Conservation (phyloP, 1,284 basidiomycete genomes). For the Trichosporon coremiiforme region DNA sequence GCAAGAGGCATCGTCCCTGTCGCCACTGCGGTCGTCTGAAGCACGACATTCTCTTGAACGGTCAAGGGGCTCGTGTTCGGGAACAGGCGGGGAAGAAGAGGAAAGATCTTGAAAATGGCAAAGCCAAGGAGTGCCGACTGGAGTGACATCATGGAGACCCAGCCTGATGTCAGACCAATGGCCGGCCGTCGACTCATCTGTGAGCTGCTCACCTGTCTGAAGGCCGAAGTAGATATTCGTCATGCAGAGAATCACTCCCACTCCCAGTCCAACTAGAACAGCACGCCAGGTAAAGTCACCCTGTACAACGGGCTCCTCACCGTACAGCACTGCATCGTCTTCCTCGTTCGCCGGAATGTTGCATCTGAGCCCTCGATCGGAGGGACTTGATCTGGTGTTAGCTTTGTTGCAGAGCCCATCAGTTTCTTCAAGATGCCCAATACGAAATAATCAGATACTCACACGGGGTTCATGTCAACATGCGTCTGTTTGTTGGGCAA, state of each 20-base stretch:
- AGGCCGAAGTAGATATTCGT: constrained; percentile 58
- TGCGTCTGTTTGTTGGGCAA: not conserved
- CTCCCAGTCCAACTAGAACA: constrained; percentile 51
- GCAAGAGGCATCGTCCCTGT: constrained; percentile 83
- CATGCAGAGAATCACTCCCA: constrained; percentile 54
- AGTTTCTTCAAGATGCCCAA: no score
- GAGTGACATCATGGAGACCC: constrained; percentile 76
- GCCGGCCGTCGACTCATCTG: not conserved
- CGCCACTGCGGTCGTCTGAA: constrained; percentile 93
- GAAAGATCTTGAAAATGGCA: constrained; percentile 71
- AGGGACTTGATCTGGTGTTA: constrained; percentile 34
- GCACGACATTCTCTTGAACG: constrained; percentile 85
- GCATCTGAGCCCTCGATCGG: constrained; percentile 28
- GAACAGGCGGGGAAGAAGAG: constrained; percentile 60
- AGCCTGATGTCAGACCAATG: constrained; percentile 38
- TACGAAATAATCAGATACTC: no score
- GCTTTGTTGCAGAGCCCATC: no score
- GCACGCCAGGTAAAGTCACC: constrained; percentile 54
- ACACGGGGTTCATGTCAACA: constrained; percentile 26
- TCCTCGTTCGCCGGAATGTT: constrained; percentile 30
- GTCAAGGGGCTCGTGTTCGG: constrained; percentile 61
- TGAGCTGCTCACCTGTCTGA: constrained; percentile 46
- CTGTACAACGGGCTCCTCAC: constrained; percentile 38
- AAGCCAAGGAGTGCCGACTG: constrained; percentile 93
- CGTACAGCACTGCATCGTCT: constrained; percentile 30